Percentiles rank a stretch among this genome's conserved stretches.
phyloP scores from a whole-genome alignment of 306 rosid genomes.

The Cyamopsis tetragonoloba region DNA sequence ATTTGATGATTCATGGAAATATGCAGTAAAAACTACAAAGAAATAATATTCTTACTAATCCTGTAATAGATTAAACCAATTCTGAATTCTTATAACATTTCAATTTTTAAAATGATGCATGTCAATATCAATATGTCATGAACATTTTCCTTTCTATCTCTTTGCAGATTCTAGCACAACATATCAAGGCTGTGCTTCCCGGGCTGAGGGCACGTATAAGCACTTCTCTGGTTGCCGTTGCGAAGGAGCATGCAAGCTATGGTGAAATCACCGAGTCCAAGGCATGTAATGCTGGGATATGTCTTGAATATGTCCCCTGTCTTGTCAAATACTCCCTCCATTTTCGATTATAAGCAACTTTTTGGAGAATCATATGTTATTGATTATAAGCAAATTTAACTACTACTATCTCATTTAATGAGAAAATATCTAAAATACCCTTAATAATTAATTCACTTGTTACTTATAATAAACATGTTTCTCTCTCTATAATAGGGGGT shows the following conservation, averaged over 20 bases:
- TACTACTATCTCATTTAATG: too few relatives aligned
- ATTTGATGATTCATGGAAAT: conserved; percentile 9
- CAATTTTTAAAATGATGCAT: conserved; percentile 16
- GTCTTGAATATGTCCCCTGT: background rate
- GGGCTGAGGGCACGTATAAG: conserved; percentile 91
- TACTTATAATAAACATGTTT: too few relatives aligned
- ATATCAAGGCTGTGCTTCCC: conserved; percentile 84
- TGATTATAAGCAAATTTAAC: too few relatives aligned
- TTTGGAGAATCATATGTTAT: too few relatives aligned
- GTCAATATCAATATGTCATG: background rate
- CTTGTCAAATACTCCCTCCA: background rate
- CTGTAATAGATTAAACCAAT: background rate
- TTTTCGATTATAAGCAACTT: too few relatives aligned
- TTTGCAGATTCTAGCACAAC: conserved; percentile 84
- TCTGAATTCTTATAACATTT: background rate
- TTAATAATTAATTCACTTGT: too few relatives aligned
- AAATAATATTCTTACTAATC: background rate
- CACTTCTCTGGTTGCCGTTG: conserved; percentile 73
- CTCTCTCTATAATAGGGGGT: too few relatives aligned
- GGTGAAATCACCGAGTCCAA: conserved; percentile 94
- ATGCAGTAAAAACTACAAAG: background rate
- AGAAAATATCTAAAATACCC: too few relatives aligned
- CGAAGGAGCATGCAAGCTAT: conserved; percentile 93
- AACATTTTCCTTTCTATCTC: conserved; percentile 16
- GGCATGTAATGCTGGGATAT: conserved; percentile 39